A percentile compares a stretch with the other conserved stretches of the same genome.
phyloP scores from a whole-genome alignment of 2,329 filamentous ascomycete species.

The Colletotrichum sp. region DNA sequence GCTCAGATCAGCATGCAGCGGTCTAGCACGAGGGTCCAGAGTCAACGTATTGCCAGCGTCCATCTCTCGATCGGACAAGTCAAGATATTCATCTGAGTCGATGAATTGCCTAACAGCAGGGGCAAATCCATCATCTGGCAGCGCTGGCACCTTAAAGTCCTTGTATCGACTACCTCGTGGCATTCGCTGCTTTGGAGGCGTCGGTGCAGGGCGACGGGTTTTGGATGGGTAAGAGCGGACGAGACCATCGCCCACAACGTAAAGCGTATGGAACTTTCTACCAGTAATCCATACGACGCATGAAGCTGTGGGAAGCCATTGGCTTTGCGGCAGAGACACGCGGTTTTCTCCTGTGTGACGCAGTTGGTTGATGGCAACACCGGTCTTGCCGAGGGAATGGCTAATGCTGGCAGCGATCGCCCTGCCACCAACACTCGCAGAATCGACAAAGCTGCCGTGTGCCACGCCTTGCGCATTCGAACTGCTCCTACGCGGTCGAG shows the following conservation, averaged over 20 bases:
- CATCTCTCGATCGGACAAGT: constrained; percentile 56
- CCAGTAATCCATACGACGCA: constrained; percentile 72
- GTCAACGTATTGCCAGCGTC: constrained; percentile 61
- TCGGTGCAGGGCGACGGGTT: constrained; percentile 57
- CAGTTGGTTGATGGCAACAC: constrained; percentile 70
- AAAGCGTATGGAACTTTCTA: constrained; percentile 66
- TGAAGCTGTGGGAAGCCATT: constrained; percentile 56
- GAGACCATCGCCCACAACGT: constrained; percentile 68
- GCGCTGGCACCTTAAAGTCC: constrained; percentile 69
- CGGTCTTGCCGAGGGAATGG: constrained; percentile 76
- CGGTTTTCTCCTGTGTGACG: constrained; percentile 79
- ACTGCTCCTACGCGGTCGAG: constrained; percentile 58
- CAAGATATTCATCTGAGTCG: constrained; percentile 61
- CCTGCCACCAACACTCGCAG: constrained; percentile 72
- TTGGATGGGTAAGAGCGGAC: constrained; percentile 70
- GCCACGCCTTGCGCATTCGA: constrained; percentile 41
- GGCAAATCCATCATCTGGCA: constrained; percentile 65
- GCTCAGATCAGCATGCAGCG: constrained; percentile 43
- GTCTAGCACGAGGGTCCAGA: constrained; percentile 46
- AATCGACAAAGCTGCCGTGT: constrained; percentile 56
- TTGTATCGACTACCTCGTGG: constrained; percentile 63
- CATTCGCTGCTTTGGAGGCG: constrained; percentile 55
- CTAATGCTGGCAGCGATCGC: constrained; percentile 76
- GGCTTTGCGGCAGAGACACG: constrained; percentile 67
- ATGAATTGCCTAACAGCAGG: constrained; percentile 61